phyloP scores from a whole-genome alignment of 352 stramenopile species.

The Thraustochytrium sp. region DNA sequence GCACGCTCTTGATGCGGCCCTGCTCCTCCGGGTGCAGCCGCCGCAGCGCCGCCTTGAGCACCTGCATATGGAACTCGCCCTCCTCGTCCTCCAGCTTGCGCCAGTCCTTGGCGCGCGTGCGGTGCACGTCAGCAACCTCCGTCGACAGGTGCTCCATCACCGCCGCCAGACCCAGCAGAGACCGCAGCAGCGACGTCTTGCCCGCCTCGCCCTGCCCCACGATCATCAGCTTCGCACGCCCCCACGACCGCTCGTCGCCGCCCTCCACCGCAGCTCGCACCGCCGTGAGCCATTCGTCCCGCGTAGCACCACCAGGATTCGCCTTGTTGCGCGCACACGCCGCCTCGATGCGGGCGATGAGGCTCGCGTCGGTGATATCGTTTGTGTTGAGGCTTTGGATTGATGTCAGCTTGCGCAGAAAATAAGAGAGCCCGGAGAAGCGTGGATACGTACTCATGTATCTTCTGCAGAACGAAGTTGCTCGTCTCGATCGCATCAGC shows the following conservation, averaged over 20 bases:
- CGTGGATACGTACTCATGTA: too few species aligned
- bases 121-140: not conserved
- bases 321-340: too few species aligned
- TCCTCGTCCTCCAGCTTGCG: not conserved
- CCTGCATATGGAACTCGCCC: not conserved
- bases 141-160: not conserved
- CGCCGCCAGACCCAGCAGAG: not conserved
- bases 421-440: too few species aligned
- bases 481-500: too few species aligned
- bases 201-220: conserved; percentile 19
- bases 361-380: too few species aligned
- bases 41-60: not conserved
- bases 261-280: not conserved
- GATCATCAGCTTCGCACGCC: conserved; percentile 27
- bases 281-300: not conserved
- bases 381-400: too few species aligned
- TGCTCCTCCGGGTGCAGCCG: not conserved
- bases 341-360: too few species aligned
- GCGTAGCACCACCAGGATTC: too few species aligned
- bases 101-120: not conserved
- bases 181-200: conserved; percentile 28
- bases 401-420: too few species aligned
- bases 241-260: not conserved
- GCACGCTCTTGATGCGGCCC: not conserved
- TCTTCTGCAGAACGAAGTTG: too few species aligned